phyloP scores from a whole-genome alignment of 2,329 filamentous ascomycete genomes.

The Diplodia corticola region DNA sequence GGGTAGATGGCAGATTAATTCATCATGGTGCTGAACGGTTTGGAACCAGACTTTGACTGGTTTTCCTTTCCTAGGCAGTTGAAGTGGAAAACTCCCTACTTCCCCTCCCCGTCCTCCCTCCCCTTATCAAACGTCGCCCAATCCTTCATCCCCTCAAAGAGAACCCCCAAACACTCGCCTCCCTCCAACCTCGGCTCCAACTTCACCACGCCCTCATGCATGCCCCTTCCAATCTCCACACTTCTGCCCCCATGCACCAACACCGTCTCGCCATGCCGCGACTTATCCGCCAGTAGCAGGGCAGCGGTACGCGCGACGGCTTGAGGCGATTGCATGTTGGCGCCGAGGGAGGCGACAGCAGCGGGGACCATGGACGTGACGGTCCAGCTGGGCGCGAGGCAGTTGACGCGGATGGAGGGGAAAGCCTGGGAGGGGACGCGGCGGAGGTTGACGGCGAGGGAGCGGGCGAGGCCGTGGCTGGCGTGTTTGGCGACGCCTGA shows the following conservation, averaged over 20 bases:
- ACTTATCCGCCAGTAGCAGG: slow-evolving; percentile 32
- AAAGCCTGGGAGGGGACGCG: slow-evolving; percentile 31
- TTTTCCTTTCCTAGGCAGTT: not conserved
- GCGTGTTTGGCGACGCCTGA: slow-evolving; percentile 35
- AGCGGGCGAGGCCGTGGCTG: slow-evolving; percentile 34
- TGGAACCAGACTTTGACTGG: not conserved
- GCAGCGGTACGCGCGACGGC: slow-evolving; percentile 31
- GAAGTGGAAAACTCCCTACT: too few relatives aligned
- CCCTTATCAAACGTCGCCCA: not conserved
- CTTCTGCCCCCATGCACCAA: slow-evolving; percentile 31
- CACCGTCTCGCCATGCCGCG: slow-evolving; percentile 33
- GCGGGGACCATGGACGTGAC: slow-evolving; percentile 31
- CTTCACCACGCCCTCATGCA: not conserved
- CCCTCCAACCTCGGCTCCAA: too few relatives aligned
- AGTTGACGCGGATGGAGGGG: slow-evolving; percentile 37
- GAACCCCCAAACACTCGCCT: not conserved
- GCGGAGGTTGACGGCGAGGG: slow-evolving; percentile 29
- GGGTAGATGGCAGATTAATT: not conserved
- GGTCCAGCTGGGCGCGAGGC: slow-evolving; percentile 37
- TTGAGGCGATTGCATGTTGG: slow-evolving; percentile 42
- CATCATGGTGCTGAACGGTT: not conserved
- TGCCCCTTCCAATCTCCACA: slow-evolving; percentile 33
- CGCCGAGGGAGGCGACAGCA: slow-evolving; percentile 27
- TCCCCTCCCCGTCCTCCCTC: not conserved
- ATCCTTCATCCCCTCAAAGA: not conserved